Base-by-base conservation (phyloP, 805 yeast genomes). In the Jamesozyma rosinii region DNA sequence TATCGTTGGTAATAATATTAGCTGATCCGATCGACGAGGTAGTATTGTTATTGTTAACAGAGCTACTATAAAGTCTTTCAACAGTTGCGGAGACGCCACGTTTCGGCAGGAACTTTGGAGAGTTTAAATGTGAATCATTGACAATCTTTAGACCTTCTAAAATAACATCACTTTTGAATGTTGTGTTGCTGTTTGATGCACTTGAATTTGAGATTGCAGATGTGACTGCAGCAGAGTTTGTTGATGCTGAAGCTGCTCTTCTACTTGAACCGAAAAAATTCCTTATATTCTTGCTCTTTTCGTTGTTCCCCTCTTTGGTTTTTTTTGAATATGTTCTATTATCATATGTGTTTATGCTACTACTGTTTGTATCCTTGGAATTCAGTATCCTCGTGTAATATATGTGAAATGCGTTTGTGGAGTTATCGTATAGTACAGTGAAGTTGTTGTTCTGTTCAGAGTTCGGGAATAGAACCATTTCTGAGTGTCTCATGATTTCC, bases 11-110 rank as follows among this genome's bases (percentile, higher is more conserved):
- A 24, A 24, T 24, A 11, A 24, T 24, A 35, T 35, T 35, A 21
- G 30, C 20, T 10, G 6, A 8, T 8, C 10, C 6, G 6, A 11
- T 24, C 10, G 11, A 6, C 29, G 29, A 24, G n/a, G 34, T 31
- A 31, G n/a, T 31, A 15, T 15, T 24, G 22, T n/a, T 22, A 13
- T 21, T 17, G 19, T 17, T 17, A 14, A 9, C 5, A 1, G 38
- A 20, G 5, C 24, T 24, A 19, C 37, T 43, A 18, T 29, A 37
- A 10, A 42, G 19, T 35, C 64, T 48, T 36, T 59, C 64, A 11
- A 59, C 41, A 2, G 63, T 55, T 1, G 64, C 58, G 9, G 65
- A 59, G 13, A 57, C 34, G 34, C 55, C 58, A 40, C 64, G 47
- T 21, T 45, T 51, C 3, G 46, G 20, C 9, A 43, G 33, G 6